phyloP scores from a whole-genome alignment of 352 stramenopile species.

The Phytopythium mirpurense region DNA sequence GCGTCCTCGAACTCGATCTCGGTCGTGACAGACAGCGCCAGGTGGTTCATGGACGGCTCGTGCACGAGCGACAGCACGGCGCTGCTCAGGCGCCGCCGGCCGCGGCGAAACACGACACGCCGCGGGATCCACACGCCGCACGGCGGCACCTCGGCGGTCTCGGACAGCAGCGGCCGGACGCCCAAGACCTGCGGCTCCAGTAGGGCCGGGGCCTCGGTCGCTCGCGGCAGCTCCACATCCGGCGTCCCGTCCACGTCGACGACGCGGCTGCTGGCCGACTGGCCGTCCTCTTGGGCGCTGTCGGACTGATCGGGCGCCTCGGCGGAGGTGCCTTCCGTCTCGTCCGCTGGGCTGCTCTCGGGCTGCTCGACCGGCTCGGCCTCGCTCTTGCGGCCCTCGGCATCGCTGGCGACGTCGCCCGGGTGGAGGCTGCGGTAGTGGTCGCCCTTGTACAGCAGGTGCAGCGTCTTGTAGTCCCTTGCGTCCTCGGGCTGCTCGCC shows the following conservation, averaged over 20 bases:
- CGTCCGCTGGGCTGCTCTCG: background rate
- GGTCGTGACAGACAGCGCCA: constrained; percentile 8
- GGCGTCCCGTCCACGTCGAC: background rate
- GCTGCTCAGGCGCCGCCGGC: constrained; percentile 19
- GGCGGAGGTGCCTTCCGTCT: background rate
- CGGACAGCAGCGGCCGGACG: background rate
- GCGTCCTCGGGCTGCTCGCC: background rate
- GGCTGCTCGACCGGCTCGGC: background rate
- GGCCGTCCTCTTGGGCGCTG: background rate
- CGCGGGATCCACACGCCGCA: constrained; percentile 26
- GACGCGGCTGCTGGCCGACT: background rate
- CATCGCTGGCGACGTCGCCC: constrained; percentile 8
- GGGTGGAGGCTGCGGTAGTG: constrained; percentile 53
- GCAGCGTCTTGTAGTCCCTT: constrained; percentile 25
- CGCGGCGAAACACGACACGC: constrained; percentile 28
- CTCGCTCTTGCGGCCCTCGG: background rate
- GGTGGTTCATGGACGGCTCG: constrained; percentile 13
- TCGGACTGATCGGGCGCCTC: background rate
- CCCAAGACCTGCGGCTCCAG: background rate
- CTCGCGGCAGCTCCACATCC: no score
- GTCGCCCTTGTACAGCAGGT: constrained; percentile 41
- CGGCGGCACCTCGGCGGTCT: constrained; percentile 9
- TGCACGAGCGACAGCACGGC: constrained; percentile 23
- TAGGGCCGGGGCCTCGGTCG: background rate
- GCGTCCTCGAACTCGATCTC: constrained; percentile 9